Percentiles rank a stretch among this genome's conserved stretches.
Conservation (phyloP, 208 protist species). For the Crithidia expoeki region DNA sequence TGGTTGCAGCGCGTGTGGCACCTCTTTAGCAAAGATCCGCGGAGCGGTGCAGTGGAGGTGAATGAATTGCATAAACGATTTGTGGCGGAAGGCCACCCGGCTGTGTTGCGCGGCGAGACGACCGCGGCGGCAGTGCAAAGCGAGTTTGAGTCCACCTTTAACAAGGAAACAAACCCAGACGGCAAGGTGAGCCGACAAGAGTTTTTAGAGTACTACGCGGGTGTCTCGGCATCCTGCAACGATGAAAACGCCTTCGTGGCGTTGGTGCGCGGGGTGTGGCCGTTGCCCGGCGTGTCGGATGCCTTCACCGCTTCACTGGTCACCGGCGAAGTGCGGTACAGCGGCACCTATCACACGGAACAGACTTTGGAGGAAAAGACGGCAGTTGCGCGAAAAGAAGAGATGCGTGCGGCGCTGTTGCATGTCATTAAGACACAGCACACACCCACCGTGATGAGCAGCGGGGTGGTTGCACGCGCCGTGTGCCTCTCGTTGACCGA, state of each 20-base stretch:
- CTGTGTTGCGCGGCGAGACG: constrained; percentile 48
- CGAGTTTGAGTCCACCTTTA: constrained; percentile 76
- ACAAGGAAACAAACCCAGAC: constrained; percentile 81
- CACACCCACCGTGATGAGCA: constrained; percentile 42
- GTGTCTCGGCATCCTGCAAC: constrained; percentile 51
- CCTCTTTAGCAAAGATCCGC: constrained; percentile 45
- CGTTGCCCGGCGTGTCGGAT: constrained; percentile 31
- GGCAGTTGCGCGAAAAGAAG: constrained; percentile 39
- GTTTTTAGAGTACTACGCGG: constrained; percentile 85
- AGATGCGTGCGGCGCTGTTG: constrained; percentile 43
- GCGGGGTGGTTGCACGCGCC: constrained; percentile 34
- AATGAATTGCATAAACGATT: constrained; percentile 48
- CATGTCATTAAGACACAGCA: constrained; percentile 46
- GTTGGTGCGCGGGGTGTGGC: constrained; percentile 69
- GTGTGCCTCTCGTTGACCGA: constrained; percentile 51
- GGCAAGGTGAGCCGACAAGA: constrained; percentile 77
- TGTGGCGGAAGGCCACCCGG: constrained; percentile 58
- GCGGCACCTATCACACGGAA: constrained; percentile 38
- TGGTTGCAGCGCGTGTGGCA: constrained; percentile 74
- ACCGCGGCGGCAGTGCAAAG: constrained; percentile 43
- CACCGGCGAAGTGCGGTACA: constrained; percentile 19
- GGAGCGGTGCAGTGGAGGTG: constrained; percentile 43
- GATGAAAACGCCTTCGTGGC: constrained; percentile 71
- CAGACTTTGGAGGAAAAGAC: constrained; percentile 57
- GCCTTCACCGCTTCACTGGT: constrained; percentile 32